Evolutionary conservation across 768 basidiomycete species (phyloP), one percentile per base, ranked within the genome.

Genomic region (Gymnopilus junonius): DNA sequence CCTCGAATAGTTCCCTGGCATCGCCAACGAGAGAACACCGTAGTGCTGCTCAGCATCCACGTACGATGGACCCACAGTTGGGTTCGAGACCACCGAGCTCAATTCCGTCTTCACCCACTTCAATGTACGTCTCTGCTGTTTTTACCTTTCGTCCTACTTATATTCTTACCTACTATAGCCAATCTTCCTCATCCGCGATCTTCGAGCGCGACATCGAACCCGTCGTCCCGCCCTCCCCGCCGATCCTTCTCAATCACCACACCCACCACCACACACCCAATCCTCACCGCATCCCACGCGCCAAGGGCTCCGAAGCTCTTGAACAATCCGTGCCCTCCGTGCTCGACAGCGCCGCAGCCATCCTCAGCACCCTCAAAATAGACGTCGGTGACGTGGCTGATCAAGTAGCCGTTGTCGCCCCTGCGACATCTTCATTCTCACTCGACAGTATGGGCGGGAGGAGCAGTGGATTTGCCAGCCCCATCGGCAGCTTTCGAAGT

Each of bases 171-270:
- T 63, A 17, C 14, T 46, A 7, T 65, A 82, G 81, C 1, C 83
- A 92, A 69, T 94, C 92, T 0, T 92, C 92, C 0, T 92, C 92
- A 0, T 94, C 93, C 0, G 93, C 94, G 37, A 96, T 95, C 61
- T 96, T 96, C 63, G 94, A 96, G 76, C 87, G 94, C 35, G 94
- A 96, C 73, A 94, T 96, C 65, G 94, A 95, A 67, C 89, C 89
- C 55, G 74, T 76, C 69, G 78, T 74, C 68, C 79, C 80, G 67
- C 73, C 76, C 53, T 74, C 75, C 23, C 76, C 82, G 61, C 73
- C 72, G 57, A 59, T 64, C 72, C 54, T 68, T 20, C 58, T 68
- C 48, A 69, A 65, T 60, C 75, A 12, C 74, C 82, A 65, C 73
- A 71, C 59, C 58, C 71, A 71, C 58, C 75, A 55, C 71, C 58